Conservation (phyloP, 177 flowering plant species). For the Vitis hybrid region DNA sequence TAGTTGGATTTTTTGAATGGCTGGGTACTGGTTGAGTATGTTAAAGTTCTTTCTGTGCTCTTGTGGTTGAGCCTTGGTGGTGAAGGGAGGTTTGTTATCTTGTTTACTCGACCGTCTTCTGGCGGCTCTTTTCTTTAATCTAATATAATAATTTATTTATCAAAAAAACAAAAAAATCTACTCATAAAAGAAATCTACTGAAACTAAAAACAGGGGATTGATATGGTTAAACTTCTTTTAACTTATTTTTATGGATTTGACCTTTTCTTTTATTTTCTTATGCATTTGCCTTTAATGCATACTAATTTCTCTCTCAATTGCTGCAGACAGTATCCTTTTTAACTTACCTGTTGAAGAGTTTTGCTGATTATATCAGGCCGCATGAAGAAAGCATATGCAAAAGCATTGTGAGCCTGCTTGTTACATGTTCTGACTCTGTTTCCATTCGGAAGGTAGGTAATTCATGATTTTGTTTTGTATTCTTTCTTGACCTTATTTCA, state of each 20-base stretch:
- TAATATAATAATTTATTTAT: no score
- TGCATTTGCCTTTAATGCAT: background rate
- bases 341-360: conserved; percentile 92
- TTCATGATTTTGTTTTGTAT: background rate
- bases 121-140: no score
- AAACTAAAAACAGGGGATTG: no score
- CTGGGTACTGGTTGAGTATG: no score
- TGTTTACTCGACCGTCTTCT: no score
- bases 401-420: conserved; percentile 96
- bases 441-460: conserved; percentile 76
- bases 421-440: conserved; percentile 94
- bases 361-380: conserved; percentile 85
- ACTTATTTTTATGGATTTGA: background rate
- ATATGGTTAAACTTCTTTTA: no score
- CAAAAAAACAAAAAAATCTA: no score
- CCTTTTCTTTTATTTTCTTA: background rate
- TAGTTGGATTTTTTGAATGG: no score
- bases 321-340: conserved; percentile 96
- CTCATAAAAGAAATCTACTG: no score
- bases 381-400: conserved; percentile 99
- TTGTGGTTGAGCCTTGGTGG: no score
- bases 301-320: background rate
- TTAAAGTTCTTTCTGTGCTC: no score
- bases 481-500: background rate
- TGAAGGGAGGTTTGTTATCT: no score